Percentiles rank a stretch among this genome's conserved stretches.
These are phyloP conservation scores for Juglanconis juglandina DNA, from an alignment of 2,329 filamentous ascomycete genomes.

Conservation along the genomic window DNA sequence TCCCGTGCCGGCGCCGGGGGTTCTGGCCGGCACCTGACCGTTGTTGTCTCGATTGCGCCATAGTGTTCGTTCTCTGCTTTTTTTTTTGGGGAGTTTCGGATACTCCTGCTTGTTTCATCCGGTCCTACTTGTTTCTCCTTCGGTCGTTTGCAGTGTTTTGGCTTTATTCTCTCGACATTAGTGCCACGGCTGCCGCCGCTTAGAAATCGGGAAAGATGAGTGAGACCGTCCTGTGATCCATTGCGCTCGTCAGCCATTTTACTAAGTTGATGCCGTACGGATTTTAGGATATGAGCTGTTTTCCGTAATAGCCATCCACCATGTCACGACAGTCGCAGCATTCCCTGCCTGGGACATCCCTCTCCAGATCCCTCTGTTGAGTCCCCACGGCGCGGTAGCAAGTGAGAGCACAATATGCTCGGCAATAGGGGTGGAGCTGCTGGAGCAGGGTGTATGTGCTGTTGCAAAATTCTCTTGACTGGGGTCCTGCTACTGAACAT, in stretches of 20 bases:
- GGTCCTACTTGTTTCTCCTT: background rate
- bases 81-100: no score
- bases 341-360: background rate
- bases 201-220: slow-evolving; percentile 9
- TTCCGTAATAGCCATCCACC: slow-evolving; percentile 1
- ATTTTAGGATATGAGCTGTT: background rate
- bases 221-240: background rate
- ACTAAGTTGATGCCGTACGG: background rate
- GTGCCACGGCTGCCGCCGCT: background rate
- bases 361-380: slow-evolving; percentile 9
- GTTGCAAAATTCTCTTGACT: background rate
- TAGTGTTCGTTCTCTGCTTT: background rate
- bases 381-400: slow-evolving; percentile 59
- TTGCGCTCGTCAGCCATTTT: background rate
- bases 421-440: slow-evolving; percentile 61
- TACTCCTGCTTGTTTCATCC: background rate
- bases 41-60: background rate
- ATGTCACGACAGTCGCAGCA: slow-evolving; percentile 4
- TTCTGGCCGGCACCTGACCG: background rate
- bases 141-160: background rate
- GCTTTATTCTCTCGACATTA: background rate
- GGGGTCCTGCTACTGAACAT: background rate
- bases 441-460: slow-evolving; percentile 47
- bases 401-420: slow-evolving; percentile 69
- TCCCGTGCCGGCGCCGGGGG: slow-evolving; percentile 4